These are phyloP conservation scores for Rhododendron vialii DNA, from an alignment of 148 eudicot genomes.

Conservation along the genomic window DNA sequence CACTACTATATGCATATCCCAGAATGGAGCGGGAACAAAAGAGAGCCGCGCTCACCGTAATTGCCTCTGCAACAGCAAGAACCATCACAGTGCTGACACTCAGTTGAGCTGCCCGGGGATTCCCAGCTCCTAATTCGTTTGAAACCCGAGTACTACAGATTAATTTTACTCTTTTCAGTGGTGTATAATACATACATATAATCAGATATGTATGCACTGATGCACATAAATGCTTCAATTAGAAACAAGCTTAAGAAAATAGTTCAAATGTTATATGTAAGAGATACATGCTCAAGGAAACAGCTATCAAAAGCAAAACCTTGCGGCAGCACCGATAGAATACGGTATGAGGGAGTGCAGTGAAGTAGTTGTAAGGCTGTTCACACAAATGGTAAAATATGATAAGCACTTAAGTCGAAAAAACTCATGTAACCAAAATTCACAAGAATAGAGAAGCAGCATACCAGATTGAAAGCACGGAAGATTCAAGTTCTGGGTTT, in stretches of 20 bases:
- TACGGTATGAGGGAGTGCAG: constrained; percentile 33
- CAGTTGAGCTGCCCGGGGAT: constrained; percentile 25
- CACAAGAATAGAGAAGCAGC: neutral
- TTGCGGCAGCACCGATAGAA: constrained; percentile 39
- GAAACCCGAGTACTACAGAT: constrained; percentile 36
- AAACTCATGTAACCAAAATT: neutral
- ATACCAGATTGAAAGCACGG: constrained; percentile 50
- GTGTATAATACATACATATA: too few species aligned
- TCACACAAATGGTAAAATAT: neutral
- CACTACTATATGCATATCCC: constrained; percentile 42
- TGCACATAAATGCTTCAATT: neutral
- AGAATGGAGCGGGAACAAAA: constrained; percentile 24
- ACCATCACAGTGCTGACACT: constrained; percentile 19
- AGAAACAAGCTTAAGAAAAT: neutral
- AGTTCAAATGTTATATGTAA: neutral
- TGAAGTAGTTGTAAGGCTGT: constrained; percentile 36
- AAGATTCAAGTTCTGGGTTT: constrained; percentile 40
- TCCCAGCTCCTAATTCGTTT: constrained; percentile 55
- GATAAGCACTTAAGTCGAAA: neutral
- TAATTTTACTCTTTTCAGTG: neutral
- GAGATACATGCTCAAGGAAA: neutral
- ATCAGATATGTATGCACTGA: neutral
- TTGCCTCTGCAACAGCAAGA: constrained; percentile 20
- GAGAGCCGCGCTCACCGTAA: constrained; percentile 18
- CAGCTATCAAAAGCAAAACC: constrained; percentile 18